A percentile compares a stretch with the other conserved stretches of the same genome.
Conservation (phyloP, 2,329 filamentous ascomycete genomes). For the Colletotrichum incanum region DNA sequence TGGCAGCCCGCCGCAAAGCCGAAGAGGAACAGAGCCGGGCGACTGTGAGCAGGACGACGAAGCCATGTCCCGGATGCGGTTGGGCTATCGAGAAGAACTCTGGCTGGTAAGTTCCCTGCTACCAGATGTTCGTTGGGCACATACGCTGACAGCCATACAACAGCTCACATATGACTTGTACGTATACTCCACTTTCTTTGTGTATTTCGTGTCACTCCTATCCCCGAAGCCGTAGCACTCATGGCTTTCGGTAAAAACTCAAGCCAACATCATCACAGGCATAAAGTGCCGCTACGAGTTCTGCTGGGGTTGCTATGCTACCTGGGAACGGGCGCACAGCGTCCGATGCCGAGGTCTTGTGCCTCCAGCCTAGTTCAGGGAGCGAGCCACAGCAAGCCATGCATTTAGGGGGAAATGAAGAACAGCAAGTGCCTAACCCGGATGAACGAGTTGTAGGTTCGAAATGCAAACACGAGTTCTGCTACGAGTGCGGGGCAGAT, state of each 20-base stretch:
- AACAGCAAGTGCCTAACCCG: constrained; percentile 5
- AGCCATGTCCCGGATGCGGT: constrained; percentile 57
- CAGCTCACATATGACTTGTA: constrained; percentile 61
- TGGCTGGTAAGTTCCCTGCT: constrained; percentile 56
- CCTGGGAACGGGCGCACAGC: constrained; percentile 44
- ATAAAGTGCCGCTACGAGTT: constrained; percentile 54
- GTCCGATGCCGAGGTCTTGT: constrained; percentile 35
- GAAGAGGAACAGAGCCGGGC: constrained; percentile 54
- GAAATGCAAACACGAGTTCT: constrained; percentile 51
- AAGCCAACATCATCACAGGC: constrained; percentile 48
- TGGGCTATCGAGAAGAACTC: constrained; percentile 58
- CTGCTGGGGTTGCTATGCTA: constrained; percentile 53
- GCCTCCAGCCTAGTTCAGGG: background rate
- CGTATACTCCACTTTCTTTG: constrained; percentile 43
- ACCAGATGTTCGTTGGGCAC: rapidly evolving
- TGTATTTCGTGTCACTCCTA: background rate
- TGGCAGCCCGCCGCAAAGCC: constrained; percentile 46
- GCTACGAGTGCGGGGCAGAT: constrained; percentile 56
- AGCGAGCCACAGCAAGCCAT: background rate
- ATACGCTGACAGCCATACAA: constrained; percentile 45
- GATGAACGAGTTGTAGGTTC: constrained; percentile 45
- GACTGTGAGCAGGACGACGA: constrained; percentile 52
- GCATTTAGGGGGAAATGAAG: background rate
- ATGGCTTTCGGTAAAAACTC: background rate
- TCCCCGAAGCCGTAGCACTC: background rate